These are phyloP conservation scores for Penicillium sp. DNA, from an alignment of 2,329 filamentous ascomycete genomes.

Conservation along the genomic window DNA sequence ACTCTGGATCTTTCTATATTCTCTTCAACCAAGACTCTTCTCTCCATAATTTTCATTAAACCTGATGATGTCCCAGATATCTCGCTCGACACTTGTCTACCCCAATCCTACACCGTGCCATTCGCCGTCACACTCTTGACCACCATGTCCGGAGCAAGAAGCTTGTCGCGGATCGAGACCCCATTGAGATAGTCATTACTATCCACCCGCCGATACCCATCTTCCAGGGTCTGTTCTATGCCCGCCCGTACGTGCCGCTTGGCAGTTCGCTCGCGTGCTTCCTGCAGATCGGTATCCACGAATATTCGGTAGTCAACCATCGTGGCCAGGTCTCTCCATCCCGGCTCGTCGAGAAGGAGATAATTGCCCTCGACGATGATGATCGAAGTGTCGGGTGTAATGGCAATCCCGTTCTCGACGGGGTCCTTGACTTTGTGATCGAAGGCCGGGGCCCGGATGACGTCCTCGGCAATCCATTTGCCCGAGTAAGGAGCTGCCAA, in stretches of 20 bases:
- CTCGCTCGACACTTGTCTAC: too few relatives aligned
- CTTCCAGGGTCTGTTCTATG: conserved; percentile 41
- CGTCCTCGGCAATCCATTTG: conserved; percentile 10
- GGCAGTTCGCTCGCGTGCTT: conserved; percentile 41
- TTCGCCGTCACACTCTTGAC: conserved; percentile 21
- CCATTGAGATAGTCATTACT: conserved; percentile 42
- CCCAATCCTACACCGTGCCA: background rate
- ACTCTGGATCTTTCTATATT: too few relatives aligned
- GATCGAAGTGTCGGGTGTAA: conserved; percentile 22
- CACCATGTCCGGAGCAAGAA: conserved; percentile 29
- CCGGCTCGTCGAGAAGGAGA: conserved; percentile 27
- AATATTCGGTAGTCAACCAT: conserved; percentile 46
- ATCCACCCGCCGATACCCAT: conserved; percentile 38
- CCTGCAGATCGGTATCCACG: conserved; percentile 38
- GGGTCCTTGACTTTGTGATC: conserved; percentile 39
- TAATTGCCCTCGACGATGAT: conserved; percentile 24
- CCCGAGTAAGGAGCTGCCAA: conserved; percentile 5
- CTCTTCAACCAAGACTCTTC: too few relatives aligned
- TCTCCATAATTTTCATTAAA: too few relatives aligned
- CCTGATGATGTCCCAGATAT: too few relatives aligned
- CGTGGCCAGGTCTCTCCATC: conserved; percentile 33
- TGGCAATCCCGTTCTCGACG: conserved; percentile 26
- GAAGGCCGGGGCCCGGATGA: conserved; percentile 32
- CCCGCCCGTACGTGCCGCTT: conserved; percentile 40
- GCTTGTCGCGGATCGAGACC: conserved; percentile 24